Evolutionary conservation across 345 rosid species (phyloP).

Genomic region (Eucalyptus sp.): DNA sequence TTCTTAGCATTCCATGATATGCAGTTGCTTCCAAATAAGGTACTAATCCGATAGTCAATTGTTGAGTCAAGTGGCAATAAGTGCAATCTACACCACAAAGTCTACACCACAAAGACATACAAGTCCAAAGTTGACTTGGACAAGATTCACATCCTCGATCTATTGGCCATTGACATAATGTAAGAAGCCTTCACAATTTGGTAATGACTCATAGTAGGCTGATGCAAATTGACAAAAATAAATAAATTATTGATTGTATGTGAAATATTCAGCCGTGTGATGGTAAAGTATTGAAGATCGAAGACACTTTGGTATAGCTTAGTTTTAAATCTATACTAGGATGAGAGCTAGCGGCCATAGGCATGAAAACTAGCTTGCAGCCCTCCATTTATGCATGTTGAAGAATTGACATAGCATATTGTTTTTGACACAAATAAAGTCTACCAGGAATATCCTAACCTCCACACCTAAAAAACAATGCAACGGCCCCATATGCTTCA

Average conservation of each 20-base stretch:
- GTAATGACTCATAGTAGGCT: too few species aligned
- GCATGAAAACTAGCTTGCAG: background rate
- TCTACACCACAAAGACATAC: background rate
- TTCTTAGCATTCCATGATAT: background rate
- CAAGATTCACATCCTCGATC: background rate
- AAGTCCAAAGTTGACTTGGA: background rate
- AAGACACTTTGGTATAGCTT: background rate
- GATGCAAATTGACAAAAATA: background rate
- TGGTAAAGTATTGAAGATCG: fast-evolving
- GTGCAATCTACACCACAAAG: background rate
- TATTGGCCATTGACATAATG: background rate
- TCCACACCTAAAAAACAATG: background rate
- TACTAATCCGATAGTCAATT: too few species aligned
- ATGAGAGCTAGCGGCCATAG: background rate
- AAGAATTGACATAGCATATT: too few species aligned
- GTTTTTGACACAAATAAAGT: background rate
- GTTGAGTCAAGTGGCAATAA: background rate
- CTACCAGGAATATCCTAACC: background rate
- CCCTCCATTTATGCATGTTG: background rate
- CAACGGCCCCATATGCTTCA: background rate
- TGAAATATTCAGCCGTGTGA: too few species aligned
- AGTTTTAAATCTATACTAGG: background rate
- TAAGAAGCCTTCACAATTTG: background rate
- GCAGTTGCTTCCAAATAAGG: background rate
- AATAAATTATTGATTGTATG: too few species aligned